Conservation (phyloP, 2,329 filamentous ascomycete species). For the Ophiocordyceps australis region DNA sequence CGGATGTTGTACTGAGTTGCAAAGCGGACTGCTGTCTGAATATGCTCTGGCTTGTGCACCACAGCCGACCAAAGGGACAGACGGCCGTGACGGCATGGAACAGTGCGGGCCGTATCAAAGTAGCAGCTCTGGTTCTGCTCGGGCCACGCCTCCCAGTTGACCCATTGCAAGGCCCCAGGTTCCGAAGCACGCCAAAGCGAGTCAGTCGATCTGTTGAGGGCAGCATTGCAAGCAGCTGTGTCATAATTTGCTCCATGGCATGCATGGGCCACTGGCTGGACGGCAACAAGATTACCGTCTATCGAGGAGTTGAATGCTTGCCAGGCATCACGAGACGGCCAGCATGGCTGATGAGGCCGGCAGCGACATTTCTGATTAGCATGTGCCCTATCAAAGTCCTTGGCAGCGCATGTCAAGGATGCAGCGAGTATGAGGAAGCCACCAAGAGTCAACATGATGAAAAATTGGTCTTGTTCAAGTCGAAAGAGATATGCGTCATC, state of each 20-base stretch:
- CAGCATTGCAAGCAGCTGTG: constrained; percentile 17
- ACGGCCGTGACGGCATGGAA: constrained; percentile 13
- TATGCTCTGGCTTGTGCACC: constrained; percentile 11
- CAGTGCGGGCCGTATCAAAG: constrained; percentile 8
- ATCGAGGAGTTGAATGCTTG: constrained; percentile 27
- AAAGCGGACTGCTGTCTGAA: constrained; percentile 18
- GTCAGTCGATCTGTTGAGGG: constrained; percentile 11
- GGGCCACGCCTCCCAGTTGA: constrained; percentile 20
- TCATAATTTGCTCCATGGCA: constrained; percentile 29
- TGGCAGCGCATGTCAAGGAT: no score
- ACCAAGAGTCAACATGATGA: no score
- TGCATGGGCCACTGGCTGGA: constrained; percentile 26
- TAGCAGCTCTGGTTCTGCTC: constrained; percentile 15
- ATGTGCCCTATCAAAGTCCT: no score
- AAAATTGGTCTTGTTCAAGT: no score
- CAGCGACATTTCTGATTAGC: no score
- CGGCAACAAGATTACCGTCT: constrained; percentile 27
- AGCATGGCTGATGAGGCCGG: constrained; percentile 29
- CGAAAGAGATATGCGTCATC: no score
- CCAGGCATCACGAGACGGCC: constrained; percentile 28
- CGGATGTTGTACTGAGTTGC: constrained; percentile 13
- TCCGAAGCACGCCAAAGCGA: constrained; percentile 16
- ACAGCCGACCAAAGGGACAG: constrained; percentile 17
- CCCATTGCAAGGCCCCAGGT: constrained; percentile 15
- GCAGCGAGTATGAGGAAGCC: no score